Percentiles rank a stretch among this genome's conserved stretches.
Evolutionary conservation across 139 green algal species (phyloP).

Genomic region (Coelastrella sp.): DNA sequence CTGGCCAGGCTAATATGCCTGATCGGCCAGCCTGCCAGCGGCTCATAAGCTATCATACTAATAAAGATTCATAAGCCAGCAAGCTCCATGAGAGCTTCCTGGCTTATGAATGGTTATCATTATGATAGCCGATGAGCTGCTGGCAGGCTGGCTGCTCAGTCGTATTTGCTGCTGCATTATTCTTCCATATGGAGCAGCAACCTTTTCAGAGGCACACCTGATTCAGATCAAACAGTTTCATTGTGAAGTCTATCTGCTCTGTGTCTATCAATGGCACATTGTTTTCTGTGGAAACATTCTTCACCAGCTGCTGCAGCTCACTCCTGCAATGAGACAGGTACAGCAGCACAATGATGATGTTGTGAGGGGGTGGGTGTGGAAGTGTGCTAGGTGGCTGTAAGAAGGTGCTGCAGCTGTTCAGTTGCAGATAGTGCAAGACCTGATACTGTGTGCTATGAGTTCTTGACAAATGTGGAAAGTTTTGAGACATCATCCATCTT

Average conservation of each 20-base stretch:
- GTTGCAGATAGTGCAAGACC: not conserved
- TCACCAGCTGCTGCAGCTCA: conserved; percentile 40
- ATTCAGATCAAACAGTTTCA: conserved; percentile 68
- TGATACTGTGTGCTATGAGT: too few relatives aligned
- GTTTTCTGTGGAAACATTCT: conserved; percentile 32
- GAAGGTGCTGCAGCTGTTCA: not conserved
- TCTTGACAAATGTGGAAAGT: too few relatives aligned
- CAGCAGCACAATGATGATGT: not conserved
- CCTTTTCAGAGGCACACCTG: conserved; percentile 2
- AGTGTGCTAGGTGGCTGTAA: not conserved
- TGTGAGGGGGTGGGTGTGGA: too few relatives aligned
- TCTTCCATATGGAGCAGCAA: not conserved
- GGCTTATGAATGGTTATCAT: too few relatives aligned
- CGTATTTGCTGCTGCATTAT: not conserved
- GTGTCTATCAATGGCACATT: conserved; percentile 44
- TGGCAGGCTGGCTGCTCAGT: not conserved
- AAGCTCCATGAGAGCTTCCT: too few relatives aligned
- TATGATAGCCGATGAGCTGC: too few relatives aligned
- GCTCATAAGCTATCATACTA: too few relatives aligned
- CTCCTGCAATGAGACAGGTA: not conserved
- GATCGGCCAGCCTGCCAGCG: not conserved
- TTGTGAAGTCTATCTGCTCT: conserved; percentile 56
- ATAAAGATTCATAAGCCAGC: too few relatives aligned
- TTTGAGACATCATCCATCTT: too few relatives aligned
- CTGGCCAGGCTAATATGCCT: not conserved